Evolutionary conservation across 495 filamentous ascomycete species (phyloP), one percentile per base, ranked within the genome.

Genomic region (Neurospora cerealis): DNA sequence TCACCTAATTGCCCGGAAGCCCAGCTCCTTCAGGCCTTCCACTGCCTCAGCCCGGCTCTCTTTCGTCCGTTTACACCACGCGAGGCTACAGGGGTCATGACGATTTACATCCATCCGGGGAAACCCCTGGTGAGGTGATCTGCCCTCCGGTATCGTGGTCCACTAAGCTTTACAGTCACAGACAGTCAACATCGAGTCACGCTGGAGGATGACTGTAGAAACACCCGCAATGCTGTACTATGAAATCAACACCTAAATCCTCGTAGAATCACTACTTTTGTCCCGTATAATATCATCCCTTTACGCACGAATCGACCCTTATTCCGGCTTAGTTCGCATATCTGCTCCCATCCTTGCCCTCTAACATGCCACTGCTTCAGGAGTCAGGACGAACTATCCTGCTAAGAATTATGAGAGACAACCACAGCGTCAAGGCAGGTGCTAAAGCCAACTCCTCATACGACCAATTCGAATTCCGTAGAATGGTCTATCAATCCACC

Each of bases 381-480:
- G 54, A 19, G 28, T 66, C 54, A 66, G 28, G 54, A 66, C 54
- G 13, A 19, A 66, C 32, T 66, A 36, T 66, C 54, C 54, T 34
- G 54, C 54, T 66, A 66, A 66, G 15, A 66, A 66, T 34, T 54
- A 73, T 73, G 60, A 69, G 73, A 78, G 77, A 72, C 74, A 75
- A 79, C 74, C 75, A 75, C 71, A 78, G 74, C 72, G 13, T 71
- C 36, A 72, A 74, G 71, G 72, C 75, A 69, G 69, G 66, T 66
- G 54, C 54, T 37, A 76, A 76, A 77, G 69, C 75, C 79, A 73
- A 75, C 40, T 73, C 73, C 76, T 79, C 72, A 73, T 70, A 44
- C 39, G 66, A 76, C 73, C 73, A 66, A 21, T 74, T 62, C 71
- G 72, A 73, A 80, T 77, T 75, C 54, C 54, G 54, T 66, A 66